Base-by-base conservation (phyloP, 225 moss, liverwort and hornwort genomes). In the Pseudisothecium myosuroides region DNA sequence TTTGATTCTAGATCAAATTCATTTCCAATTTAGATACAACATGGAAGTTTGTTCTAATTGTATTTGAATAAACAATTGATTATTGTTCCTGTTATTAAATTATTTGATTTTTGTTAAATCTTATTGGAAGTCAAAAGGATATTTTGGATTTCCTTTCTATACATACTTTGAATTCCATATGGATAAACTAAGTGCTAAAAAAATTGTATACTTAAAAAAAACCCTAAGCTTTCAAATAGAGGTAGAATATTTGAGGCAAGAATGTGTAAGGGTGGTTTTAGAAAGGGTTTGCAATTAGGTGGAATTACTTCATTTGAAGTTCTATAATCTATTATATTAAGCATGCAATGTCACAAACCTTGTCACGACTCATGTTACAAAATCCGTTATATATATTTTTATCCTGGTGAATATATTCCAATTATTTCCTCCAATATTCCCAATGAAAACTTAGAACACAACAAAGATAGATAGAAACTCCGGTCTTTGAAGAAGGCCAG, bases 11-110 rank as follows among this genome's bases (percentile, higher is more conserved):
- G 0, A 29, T 74, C 0, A 19, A 31, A 31, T 31, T 73, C 11
- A 19, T 74, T 74, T 45, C 0, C 0, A 0, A 74, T 74, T 74
- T 2, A 1, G 0, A 1, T 19, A 7, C 1, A 74, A 0, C 0
- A 49, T 49, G 0, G 7, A 31, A 73, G 10, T 45, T 73, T 73
- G 28, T 6, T 73, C 3, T 28, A 45, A 17, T 28, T 73, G 28
- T 73, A 2, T 43, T 0, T 45, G 0, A 17, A 73, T 43, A 43
- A 72, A 72, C 16, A 28, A 43, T 17, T 45, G 6, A 45, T 3
- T 1, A 29, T 28, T 29, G 4, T 45, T 28, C 4, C 1, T 6
- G 10, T 45, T 73, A 73, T 17, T 16, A 0, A 5, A 43, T 72
- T 28, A 1, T 0, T 73, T 28, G 17, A 28, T 73, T 73, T 41